phyloP scores from a whole-genome alignment of 2,329 filamentous ascomycete genomes.

The Monilinia polystroma region DNA sequence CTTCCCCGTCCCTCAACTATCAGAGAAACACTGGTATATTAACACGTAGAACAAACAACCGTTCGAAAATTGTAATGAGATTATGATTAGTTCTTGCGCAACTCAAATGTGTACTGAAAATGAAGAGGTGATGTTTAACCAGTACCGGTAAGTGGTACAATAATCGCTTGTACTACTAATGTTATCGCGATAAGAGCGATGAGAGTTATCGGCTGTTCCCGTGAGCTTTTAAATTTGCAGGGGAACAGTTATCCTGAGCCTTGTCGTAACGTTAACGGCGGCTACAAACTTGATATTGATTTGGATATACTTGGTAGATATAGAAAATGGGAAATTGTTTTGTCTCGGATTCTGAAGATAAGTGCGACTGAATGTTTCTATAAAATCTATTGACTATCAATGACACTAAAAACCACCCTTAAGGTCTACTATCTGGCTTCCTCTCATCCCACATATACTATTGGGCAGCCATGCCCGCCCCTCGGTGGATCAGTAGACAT shows the following conservation, averaged over 20 bases:
- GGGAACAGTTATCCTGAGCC: background rate
- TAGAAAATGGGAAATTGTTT: too few species aligned
- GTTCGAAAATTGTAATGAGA: background rate
- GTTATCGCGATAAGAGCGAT: constrained; percentile 19
- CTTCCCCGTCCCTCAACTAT: background rate
- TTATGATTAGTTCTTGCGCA: background rate
- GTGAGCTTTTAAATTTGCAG: background rate
- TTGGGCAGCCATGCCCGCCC: background rate
- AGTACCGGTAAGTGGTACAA: background rate
- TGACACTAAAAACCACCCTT: too few species aligned
- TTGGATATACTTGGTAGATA: background rate
- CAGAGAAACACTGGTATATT: too few species aligned
- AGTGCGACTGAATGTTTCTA: background rate
- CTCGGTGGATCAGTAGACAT: background rate
- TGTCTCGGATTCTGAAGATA: background rate
- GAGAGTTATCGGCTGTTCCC: background rate
- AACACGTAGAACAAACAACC: background rate
- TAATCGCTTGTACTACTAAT: background rate
- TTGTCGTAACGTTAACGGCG: background rate
- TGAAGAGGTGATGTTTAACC: background rate
- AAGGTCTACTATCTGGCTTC: background rate
- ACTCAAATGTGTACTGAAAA: constrained; percentile 1
- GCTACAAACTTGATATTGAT: background rate
- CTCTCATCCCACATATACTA: background rate
- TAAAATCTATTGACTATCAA: too few species aligned